phyloP scores from a whole-genome alignment of 2,329 filamentous ascomycete genomes.

The Diaporthe aspalathi region DNA sequence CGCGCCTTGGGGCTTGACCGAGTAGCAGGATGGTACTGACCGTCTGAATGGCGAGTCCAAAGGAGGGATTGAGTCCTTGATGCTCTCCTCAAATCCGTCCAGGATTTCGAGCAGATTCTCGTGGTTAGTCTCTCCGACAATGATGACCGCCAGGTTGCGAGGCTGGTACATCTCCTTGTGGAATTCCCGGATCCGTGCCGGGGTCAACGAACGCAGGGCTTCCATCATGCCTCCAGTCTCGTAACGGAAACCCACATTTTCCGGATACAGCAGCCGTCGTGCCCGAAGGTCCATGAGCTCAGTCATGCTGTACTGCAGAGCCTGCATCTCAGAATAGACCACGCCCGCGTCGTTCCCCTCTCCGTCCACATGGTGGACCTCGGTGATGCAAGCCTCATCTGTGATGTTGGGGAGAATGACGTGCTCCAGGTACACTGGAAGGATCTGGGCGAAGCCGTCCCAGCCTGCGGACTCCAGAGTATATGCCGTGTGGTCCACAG shows the following conservation, averaged over 20 bases:
- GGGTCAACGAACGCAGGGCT: conserved; percentile 84
- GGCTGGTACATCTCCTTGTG: conserved; percentile 98
- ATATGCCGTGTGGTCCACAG: conserved; percentile 95
- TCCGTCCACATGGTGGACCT: conserved; percentile 95
- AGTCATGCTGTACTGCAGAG: conserved; percentile 83
- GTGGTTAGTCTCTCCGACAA: conserved; percentile 93
- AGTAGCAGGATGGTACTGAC: conserved; percentile 43
- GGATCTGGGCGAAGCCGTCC: conserved; percentile 94
- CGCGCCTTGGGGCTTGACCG: background rate
- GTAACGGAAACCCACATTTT: conserved; percentile 92
- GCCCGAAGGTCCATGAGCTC: conserved; percentile 91
- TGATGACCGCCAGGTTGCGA: conserved; percentile 89
- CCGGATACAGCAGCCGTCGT: conserved; percentile 84
- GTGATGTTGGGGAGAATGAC: conserved; percentile 91
- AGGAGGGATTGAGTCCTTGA: conserved; percentile 83
- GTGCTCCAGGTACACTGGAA: conserved; percentile 96
- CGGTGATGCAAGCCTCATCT: conserved; percentile 91
- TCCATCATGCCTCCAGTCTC: conserved; percentile 99
- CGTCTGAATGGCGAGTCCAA: conserved; percentile 81
- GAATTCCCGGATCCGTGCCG: conserved; percentile 92
- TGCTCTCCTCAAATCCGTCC: conserved; percentile 88
- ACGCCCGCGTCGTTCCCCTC: conserved; percentile 95
- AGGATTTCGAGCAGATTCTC: conserved; percentile 82
- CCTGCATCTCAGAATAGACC: conserved; percentile 99
- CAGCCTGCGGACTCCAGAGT: conserved; percentile 95